Evolutionary conservation across 106 monocot species (phyloP), one percentile per base, ranked within the genome.

Genomic region (Apostasia ramifera): DNA sequence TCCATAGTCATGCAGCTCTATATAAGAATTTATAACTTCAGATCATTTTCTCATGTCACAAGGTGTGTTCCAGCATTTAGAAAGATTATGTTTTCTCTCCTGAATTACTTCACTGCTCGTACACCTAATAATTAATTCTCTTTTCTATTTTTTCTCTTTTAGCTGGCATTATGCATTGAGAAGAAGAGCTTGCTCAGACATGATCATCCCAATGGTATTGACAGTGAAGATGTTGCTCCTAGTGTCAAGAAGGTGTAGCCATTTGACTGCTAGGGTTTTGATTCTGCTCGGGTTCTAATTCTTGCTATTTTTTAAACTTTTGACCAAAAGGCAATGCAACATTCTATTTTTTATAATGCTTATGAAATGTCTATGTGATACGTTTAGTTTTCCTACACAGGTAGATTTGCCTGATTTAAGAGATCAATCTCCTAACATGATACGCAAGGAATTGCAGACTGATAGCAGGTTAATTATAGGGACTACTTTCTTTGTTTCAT

Each of bases 151-250:
- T 14, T 42, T 82, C 46, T 69, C 76, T 71, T 64, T 57, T 70
- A 95, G 95, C 91, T 95, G 69, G 83, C 95, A 41, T 88, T 95
- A 69, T 95, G 91, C 78, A 95, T 91, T 69, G 57, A 58, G 56
- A 88, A 86, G 71, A 95, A 86, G 83, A 73, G 50, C 66, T 79
- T 81, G 56, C 55, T 68, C 48, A 76, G 69, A 41, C 57, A 75
- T 62, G 78, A 80, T 7, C 68, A 53, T 59, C 26, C 43, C 5
- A 66, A 40, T 59, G 43, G 13, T 64, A 57, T 47, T 77, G 70
- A 71, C 73, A 74, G 47, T 49, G 62, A 82, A 70, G 62, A 52
- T 26, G 66, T 69, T 55, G 75, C 9, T 71, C 49, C 77, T 72
- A 67, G 66, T 71, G 58, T 49, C 53, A 57, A 75, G 44, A 81